Base-by-base conservation (phyloP, 495 filamentous ascomycete species). In the Pseudoneurospora amorphoporcata region DNA sequence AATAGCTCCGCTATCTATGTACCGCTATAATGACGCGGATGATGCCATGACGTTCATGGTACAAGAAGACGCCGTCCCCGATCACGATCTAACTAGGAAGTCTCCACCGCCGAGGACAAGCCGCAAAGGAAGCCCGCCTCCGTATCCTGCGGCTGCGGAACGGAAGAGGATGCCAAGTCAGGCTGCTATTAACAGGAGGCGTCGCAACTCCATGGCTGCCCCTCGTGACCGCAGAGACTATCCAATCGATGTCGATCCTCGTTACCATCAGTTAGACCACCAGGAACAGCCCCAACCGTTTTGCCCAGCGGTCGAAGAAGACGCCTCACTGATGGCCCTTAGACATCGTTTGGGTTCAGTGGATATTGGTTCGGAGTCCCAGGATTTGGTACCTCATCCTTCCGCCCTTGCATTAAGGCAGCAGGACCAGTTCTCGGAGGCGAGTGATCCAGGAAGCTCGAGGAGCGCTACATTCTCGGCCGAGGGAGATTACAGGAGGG, bases 401-500 rank as follows among this genome's bases (percentile, higher is more conserved):
- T 65, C 53, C 29, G 29, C 53, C 6, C 53, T 65, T 65, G 53
- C 53, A 37, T 29, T 65, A 35, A 65, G 29, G 29, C 75, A 73
- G 37, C 70, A 69, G n/a, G 70, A 47, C 0, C 73, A 70, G 16
- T 75, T 79, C 37, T 68, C 68, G 0, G 74, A 77, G 10, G 37
- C 53, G 17, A 72, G 53, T 8, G 72, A 70, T 40, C 73, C 76
- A 19, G 72, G 73, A 65, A 81, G 77, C 70, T 71, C 82, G 9
- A 76, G 81, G 38, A 83, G 80, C 40, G 61, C 81, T 19, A 80
- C 82, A 6, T 82, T 83, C 19, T 81, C 82, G 7, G 74, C 76
- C 70, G 76, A 79, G 12, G 23, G 29, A 35, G 53, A 65, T 65
- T 65, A 65, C 23, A 76, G 74, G 8, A 76, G 75, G 53, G 73